Conservation (phyloP, 768 basidiomycete species). For the Auricularia cornea region DNA sequence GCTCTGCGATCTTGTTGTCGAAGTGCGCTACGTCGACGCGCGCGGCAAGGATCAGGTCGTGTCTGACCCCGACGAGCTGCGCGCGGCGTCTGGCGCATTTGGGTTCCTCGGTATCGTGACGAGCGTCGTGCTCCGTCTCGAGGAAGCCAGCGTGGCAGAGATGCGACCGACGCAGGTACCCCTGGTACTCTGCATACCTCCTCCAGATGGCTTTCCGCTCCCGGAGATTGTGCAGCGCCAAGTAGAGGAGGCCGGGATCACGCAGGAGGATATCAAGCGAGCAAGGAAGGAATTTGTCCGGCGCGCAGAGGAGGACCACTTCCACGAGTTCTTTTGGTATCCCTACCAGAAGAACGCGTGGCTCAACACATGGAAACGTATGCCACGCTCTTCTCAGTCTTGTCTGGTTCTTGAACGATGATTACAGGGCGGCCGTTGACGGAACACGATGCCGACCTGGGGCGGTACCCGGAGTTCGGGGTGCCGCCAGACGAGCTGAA, state of each 20-base stretch:
- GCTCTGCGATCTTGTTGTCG: conserved; percentile 7
- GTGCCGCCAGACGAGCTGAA: background rate
- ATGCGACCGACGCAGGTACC: conserved; percentile 8
- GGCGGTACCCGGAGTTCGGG: conserved; percentile 2
- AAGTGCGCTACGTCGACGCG: conserved; percentile 8
- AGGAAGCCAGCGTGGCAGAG: conserved; percentile 6
- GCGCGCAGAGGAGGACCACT: conserved; percentile 9
- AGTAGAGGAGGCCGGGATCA: conserved; percentile 2
- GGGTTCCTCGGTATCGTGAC: conserved; percentile 10
- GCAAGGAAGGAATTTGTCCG: conserved; percentile 8
- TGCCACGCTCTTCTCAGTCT: background rate
- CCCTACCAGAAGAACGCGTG: conserved; percentile 11
- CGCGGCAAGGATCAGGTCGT: conserved; percentile 5
- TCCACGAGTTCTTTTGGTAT: conserved; percentile 12
- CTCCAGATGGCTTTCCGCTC: conserved; percentile 7
- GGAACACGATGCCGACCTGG: background rate
- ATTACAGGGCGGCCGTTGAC: background rate
- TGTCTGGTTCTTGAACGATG: background rate
- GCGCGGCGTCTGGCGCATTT: conserved; percentile 9
- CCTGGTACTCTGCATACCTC: conserved; percentile 8
- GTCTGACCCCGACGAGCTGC: conserved; percentile 5
- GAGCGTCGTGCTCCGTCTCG: conserved; percentile 7
- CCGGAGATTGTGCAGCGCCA: background rate
- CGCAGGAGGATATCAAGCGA: conserved; percentile 5
- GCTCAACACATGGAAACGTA: conserved; percentile 12